Evolutionary conservation across 2,329 filamentous ascomycete species (phyloP).

Genomic region (Aureobasidium sp.): DNA sequence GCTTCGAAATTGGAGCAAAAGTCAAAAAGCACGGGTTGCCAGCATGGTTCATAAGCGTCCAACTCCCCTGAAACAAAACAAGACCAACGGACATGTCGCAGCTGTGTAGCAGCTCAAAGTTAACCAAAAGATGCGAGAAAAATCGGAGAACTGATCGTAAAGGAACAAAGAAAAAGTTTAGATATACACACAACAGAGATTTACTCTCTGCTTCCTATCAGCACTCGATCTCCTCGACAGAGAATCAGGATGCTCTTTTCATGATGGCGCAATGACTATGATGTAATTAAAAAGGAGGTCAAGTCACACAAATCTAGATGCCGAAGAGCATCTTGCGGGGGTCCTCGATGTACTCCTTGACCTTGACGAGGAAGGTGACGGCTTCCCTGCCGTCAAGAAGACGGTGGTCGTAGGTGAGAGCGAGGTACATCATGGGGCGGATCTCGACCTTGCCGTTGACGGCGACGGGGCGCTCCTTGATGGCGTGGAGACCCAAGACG

Average conservation of each 20-base stretch:
- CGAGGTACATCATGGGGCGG: conserved; percentile 98
- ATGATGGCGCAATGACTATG: conserved; percentile 8
- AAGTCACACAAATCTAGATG: conserved; percentile 21
- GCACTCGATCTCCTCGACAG: not conserved
- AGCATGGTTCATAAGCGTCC: not conserved
- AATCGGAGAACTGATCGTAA: not conserved
- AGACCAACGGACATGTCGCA: not conserved
- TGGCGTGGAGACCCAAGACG: conserved; percentile 87
- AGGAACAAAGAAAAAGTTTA: not conserved
- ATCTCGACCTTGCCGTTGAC: conserved; percentile 93
- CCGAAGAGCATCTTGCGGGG: conserved; percentile 79
- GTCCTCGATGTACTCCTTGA: conserved; percentile 97
- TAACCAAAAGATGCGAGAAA: not conserved
- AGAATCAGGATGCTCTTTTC: conserved; percentile 4
- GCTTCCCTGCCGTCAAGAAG: conserved; percentile 92
- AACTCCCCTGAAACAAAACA: not conserved
- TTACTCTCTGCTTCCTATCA: not conserved
- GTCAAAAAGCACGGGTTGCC: not conserved
- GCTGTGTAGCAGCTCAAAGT: not conserved
- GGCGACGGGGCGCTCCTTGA: conserved; percentile 86
- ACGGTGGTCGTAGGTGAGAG: conserved; percentile 94
- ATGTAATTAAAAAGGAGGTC: not conserved
- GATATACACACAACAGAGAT: conserved; percentile 5
- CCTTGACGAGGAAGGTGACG: conserved; percentile 89
- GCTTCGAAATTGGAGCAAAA: not conserved